phyloP scores from a whole-genome alignment of 805 yeast species.

The Wickerhamomyces queroliae region DNA sequence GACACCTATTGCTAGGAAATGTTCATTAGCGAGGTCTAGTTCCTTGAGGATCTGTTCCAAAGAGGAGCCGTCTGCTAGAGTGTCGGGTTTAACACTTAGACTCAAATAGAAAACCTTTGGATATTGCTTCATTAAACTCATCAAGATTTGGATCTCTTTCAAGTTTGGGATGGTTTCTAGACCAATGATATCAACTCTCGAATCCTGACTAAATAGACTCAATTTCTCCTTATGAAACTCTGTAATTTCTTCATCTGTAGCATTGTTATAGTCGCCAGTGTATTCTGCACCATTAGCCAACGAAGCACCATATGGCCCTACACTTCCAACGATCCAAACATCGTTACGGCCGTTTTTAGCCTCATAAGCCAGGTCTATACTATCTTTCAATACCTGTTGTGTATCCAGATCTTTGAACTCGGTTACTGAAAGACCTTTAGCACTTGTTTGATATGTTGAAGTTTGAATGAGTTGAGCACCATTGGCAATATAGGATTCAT shows the following conservation, averaged over 20 bases:
- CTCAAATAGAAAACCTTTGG: slow-evolving; percentile 38
- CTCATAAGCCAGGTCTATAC: slow-evolving; percentile 11
- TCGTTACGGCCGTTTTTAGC: slow-evolving; percentile 5
- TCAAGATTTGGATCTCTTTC: slow-evolving; percentile 47
- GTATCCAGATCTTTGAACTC: slow-evolving; percentile 14
- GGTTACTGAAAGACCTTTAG: slow-evolving; percentile 26
- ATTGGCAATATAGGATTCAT: slow-evolving; percentile 40
- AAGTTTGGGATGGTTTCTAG: slow-evolving; percentile 71
- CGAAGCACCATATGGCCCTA: slow-evolving; percentile 77
- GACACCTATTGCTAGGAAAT: slow-evolving; percentile 50
- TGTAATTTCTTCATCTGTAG: slow-evolving; percentile 28
- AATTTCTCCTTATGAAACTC: slow-evolving; percentile 48
- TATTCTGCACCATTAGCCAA: slow-evolving; percentile 68
- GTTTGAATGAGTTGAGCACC: slow-evolving; percentile 53
- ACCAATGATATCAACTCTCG: slow-evolving; percentile 49
- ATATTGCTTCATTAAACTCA: slow-evolving; percentile 31
- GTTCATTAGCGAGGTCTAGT: slow-evolving; percentile 15
- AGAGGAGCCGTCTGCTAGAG: slow-evolving; percentile 46
- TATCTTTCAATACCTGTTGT: slow-evolving; percentile 4
- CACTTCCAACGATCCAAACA: slow-evolving; percentile 46
- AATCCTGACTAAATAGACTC: slow-evolving; percentile 29
- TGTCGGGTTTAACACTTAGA: slow-evolving; percentile 34
- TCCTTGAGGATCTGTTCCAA: slow-evolving; percentile 25
- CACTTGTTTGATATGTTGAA: slow-evolving; percentile 49
- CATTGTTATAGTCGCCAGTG: slow-evolving; percentile 55